A percentile compares a stretch with the other conserved stretches of the same genome.
These are phyloP conservation scores for Leccinum ochraceum DNA, from an alignment of 768 basidiomycete species.

Conservation along the genomic window DNA sequence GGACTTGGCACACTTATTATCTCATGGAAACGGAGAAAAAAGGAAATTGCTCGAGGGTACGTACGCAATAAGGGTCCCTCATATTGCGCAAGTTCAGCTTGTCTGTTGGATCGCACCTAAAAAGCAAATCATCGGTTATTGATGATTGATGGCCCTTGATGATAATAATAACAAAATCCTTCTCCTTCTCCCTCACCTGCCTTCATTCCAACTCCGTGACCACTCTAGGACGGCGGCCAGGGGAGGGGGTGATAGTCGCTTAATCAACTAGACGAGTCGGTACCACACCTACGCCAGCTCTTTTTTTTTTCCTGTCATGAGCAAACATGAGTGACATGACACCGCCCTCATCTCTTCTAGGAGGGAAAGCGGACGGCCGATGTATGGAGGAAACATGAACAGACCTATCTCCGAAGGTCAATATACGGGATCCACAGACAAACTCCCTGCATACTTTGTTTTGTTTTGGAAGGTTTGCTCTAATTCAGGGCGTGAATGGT, in stretches of 20 bases:
- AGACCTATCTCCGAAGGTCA: background rate
- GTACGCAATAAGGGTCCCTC: background rate
- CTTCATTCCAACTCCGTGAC: background rate
- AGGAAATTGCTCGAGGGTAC: background rate
- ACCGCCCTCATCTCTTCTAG: background rate
- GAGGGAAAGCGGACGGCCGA: background rate
- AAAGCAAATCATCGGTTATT: background rate
- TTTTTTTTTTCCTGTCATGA: background rate
- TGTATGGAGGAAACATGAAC: background rate
- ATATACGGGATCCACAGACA: background rate
- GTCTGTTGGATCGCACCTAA: background rate
- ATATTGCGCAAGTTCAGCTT: background rate
- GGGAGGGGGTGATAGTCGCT: background rate
- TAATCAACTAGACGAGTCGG: background rate
- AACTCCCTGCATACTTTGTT: background rate
- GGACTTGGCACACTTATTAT: background rate
- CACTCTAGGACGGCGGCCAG: background rate
- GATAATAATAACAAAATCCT: background rate
- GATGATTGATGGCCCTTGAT: background rate
- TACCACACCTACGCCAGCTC: background rate
- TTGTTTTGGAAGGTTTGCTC: background rate
- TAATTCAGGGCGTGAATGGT: background rate
- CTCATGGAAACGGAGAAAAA: background rate
- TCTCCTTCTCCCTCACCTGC: too few species aligned
- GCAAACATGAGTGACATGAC: background rate